Conservation (phyloP, 441 rosid genomes). For the Erysimum cheiri region DNA sequence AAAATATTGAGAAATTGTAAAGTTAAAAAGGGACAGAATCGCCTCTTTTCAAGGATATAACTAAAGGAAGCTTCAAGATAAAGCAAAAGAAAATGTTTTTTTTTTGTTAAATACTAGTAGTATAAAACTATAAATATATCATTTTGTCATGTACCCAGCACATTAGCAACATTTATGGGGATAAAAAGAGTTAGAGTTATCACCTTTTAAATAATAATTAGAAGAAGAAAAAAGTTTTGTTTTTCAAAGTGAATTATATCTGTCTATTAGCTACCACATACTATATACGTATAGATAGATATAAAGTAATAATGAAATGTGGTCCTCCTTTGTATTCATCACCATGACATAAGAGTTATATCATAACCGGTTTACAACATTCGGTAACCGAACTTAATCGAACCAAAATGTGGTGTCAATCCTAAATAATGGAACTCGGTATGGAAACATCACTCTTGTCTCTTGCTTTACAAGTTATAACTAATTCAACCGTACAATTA, state of each 20-base stretch:
- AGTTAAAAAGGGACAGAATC: conserved; percentile 42
- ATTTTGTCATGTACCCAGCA: conserved; percentile 22
- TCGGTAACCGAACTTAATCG: conserved; percentile 5
- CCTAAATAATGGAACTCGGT: background rate
- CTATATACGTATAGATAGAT: background rate
- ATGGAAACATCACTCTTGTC: background rate
- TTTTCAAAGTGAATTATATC: conserved; percentile 17
- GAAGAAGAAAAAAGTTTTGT: background rate
- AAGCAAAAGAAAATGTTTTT: conserved; percentile 24
- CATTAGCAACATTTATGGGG: conserved; percentile 32
- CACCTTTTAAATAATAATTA: conserved; percentile 24
- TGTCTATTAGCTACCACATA: conserved; percentile 31
- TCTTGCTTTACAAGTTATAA: conserved; percentile 4
- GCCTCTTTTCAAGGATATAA: conserved; percentile 33
- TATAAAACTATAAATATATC: background rate
- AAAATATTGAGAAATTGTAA: conserved; percentile 30
- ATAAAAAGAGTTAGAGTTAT: conserved; percentile 12
- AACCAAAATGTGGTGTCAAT: conserved; percentile 12
- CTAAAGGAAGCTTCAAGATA: conserved; percentile 30
- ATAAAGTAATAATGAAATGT: conserved; percentile 32
- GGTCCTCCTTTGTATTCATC: conserved; percentile 31
- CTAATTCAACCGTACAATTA: background rate
- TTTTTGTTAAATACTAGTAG: background rate
- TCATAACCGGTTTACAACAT: conserved; percentile 29
- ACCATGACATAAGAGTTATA: conserved; percentile 39